A percentile compares a stretch with the other conserved stretches of the same genome.
These are phyloP conservation scores for Moniliella sp. DNA, from an alignment of 1,284 basidiomycete species.

Conservation along the genomic window DNA sequence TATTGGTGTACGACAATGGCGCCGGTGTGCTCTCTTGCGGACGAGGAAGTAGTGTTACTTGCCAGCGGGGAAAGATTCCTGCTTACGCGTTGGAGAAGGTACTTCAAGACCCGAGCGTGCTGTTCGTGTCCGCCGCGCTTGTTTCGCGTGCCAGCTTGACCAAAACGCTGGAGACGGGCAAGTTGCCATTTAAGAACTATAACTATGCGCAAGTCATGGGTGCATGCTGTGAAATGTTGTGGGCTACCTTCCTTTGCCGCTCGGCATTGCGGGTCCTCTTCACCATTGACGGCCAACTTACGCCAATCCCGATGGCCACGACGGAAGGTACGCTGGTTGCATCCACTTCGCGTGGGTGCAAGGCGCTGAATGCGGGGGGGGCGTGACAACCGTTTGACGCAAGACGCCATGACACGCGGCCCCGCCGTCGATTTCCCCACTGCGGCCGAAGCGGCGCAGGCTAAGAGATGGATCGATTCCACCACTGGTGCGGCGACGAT, in stretches of 20 bases:
- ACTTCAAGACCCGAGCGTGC: conserved; percentile 63
- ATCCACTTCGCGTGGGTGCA: conserved; percentile 84
- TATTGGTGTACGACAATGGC: conserved; percentile 63
- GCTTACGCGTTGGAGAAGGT: conserved; percentile 85
- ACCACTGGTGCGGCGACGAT: conserved; percentile 56
- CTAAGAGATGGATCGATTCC: conserved; percentile 71
- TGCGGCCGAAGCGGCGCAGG: conserved; percentile 55
- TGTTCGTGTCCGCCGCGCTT: conserved; percentile 67
- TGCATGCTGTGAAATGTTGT: conserved; percentile 95
- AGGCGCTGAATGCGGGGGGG: conserved; percentile 90
- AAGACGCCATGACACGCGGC: conserved; percentile 93
- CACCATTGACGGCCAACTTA: conserved; percentile 64
- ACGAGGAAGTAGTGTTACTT: conserved; percentile 77
- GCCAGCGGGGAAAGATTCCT: conserved; percentile 76
- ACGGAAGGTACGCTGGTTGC: conserved; percentile 95
- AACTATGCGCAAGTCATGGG: conserved; percentile 86
- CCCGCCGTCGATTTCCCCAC: conserved; percentile 88
- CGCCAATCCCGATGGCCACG: conserved; percentile 94
- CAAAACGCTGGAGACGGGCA: conserved; percentile 61
- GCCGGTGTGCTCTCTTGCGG: conserved; percentile 48
- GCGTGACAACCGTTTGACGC: conserved; percentile 79
- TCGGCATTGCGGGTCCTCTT: conserved; percentile 90
- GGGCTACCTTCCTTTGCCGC: conserved; percentile 87
- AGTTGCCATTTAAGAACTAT: conserved; percentile 63
- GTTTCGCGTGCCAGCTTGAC: conserved; percentile 73